phyloP scores from a whole-genome alignment of 768 basidiomycete species.

The Naganishia randhawae region DNA sequence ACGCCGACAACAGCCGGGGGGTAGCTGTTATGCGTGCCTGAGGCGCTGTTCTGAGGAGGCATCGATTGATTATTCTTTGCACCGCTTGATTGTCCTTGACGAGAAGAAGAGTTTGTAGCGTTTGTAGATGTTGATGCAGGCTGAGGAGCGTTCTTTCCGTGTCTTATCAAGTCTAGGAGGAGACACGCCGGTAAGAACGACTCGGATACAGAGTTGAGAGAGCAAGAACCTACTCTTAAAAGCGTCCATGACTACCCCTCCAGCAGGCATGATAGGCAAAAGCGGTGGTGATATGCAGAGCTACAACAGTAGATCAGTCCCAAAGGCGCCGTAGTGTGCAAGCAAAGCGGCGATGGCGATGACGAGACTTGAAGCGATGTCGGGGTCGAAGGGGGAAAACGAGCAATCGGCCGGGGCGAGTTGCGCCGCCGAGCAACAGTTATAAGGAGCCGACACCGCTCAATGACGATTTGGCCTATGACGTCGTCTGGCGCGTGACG shows the following conservation, averaged over 20 bases:
- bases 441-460: background rate
- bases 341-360: background rate
- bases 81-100: conserved; percentile 42
- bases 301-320: background rate
- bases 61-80: conserved; percentile 34
- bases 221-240: conserved; percentile 69
- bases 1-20: conserved; percentile 21
- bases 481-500: background rate
- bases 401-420: background rate
- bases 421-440: background rate
- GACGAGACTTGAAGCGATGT: background rate
- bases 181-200: conserved; percentile 27
- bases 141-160: conserved; percentile 62
- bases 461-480: background rate
- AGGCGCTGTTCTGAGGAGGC: conserved; percentile 4
- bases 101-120: conserved; percentile 50
- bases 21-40: conserved; percentile 25
- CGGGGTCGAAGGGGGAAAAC: background rate
- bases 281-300: background rate
- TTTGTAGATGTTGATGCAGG: conserved; percentile 30
- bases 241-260: conserved; percentile 62
- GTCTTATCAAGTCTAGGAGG: conserved; percentile 69
- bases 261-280: conserved; percentile 50
- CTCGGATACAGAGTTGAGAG: background rate
- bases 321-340: background rate